Evolutionary conservation across 257 asterid genomes (phyloP).

Genomic region (Fraxinus anomala): DNA sequence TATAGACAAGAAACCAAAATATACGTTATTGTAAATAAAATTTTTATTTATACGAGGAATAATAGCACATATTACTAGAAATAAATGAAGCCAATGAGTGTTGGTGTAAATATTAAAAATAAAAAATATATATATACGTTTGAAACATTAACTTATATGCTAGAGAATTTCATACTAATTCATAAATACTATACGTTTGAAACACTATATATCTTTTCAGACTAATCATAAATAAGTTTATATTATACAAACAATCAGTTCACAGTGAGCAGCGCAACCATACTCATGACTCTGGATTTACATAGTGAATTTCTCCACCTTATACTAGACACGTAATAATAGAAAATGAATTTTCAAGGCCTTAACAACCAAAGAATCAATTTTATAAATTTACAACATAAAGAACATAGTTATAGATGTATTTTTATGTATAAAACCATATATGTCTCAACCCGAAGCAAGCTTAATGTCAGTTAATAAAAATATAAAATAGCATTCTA

Average conservation of each 20-base stretch:
- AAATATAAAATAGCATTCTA: neutral
- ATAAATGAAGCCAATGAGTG: constrained; percentile 24
- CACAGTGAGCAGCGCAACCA: neutral
- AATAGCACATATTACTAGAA: constrained; percentile 17
- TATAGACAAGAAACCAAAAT: constrained; percentile 49
- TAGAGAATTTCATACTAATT: constrained; percentile 13
- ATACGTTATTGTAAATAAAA: constrained; percentile 41
- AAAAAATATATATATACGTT: neutral
- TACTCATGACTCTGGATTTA: constrained; percentile 16
- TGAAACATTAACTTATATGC: constrained; percentile 22
- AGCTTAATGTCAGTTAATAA: constrained; percentile 4
- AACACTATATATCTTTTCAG: neutral
- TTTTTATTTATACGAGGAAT: constrained; percentile 25
- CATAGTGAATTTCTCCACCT: constrained; percentile 7
- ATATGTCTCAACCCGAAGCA: neutral
- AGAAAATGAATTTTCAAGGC: neutral
- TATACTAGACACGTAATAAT: neutral
- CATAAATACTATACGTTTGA: constrained; percentile 26
- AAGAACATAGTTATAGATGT: constrained; percentile 18
- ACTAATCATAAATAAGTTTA: neutral
- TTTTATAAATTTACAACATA: neutral
- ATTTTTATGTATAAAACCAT: neutral
- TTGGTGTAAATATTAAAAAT: neutral
- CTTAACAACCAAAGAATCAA: neutral
- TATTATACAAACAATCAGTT: neutral